These are phyloP conservation scores for Aspergillus amoenus DNA, from an alignment of 2,329 filamentous ascomycete genomes.

Conservation along the genomic window DNA sequence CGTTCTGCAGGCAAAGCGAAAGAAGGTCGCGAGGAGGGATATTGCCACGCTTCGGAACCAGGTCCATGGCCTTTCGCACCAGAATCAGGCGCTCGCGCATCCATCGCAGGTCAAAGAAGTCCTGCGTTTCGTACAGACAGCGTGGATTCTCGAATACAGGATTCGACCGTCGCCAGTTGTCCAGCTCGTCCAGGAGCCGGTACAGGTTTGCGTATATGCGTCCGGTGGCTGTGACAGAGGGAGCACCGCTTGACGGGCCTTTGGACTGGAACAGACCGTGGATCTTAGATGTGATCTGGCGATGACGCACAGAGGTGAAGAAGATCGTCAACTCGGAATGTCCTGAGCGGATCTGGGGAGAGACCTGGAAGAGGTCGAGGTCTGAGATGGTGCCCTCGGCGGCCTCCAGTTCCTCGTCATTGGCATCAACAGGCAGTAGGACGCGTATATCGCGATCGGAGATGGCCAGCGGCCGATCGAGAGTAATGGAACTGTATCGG, in stretches of 20 bases:
- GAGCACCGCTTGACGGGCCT: neutral
- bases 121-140: constrained; percentile 45
- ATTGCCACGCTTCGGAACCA: constrained; percentile 36
- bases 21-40: constrained; percentile 35
- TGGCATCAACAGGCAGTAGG: constrained; percentile 35
- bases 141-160: constrained; percentile 35
- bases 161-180: constrained; percentile 35
- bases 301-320: constrained; percentile 38
- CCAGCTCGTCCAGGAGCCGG: constrained; percentile 34
- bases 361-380: constrained; percentile 15
- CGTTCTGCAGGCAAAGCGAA: constrained; percentile 34
- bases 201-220: constrained; percentile 22
- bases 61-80: constrained; percentile 42
- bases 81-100: constrained; percentile 44
- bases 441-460: constrained; percentile 41
- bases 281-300: constrained; percentile 41
- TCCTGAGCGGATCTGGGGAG: neutral
- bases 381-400: constrained; percentile 15
- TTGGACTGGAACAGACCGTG: constrained; percentile 16
- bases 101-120: constrained; percentile 48
- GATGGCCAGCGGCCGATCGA: constrained; percentile 45
- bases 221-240: constrained; percentile 10
- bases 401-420: constrained; percentile 33
- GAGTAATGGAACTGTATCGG: constrained; percentile 44
- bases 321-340: constrained; percentile 40